A percentile compares a stretch with the other conserved stretches of the same genome.
phyloP scores from a whole-genome alignment of 2,329 filamentous ascomycete species.

The Passalora sequoiae region DNA sequence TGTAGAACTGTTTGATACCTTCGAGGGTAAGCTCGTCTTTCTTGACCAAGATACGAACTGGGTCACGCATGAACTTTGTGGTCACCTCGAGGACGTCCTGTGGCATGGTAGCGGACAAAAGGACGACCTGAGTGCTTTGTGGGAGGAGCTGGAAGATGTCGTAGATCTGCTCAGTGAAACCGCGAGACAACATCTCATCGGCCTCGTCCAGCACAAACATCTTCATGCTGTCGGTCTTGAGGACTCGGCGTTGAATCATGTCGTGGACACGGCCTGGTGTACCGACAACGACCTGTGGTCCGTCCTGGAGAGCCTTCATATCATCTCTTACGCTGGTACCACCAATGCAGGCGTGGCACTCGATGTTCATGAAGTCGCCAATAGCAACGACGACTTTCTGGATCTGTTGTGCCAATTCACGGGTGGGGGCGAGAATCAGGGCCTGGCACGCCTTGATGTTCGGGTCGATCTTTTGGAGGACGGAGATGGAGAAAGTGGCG shows the following conservation, averaged over 20 bases:
- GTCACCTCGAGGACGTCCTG: slow-evolving; percentile 99
- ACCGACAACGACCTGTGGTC: slow-evolving; percentile 94
- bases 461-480: slow-evolving; percentile 97
- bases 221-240: slow-evolving; percentile 98
- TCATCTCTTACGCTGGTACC: slow-evolving; percentile 97
- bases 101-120: slow-evolving; percentile 96
- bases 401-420: slow-evolving; percentile 98
- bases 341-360: slow-evolving; percentile 99
- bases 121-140: slow-evolving; percentile 95
- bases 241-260: slow-evolving; percentile 97
- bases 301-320: slow-evolving; percentile 95
- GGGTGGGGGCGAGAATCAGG: slow-evolving; percentile 93
- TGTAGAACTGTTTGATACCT: slow-evolving; percentile 99
- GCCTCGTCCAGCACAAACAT: slow-evolving; percentile 99
- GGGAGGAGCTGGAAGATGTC: slow-evolving; percentile 99
- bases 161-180: slow-evolving; percentile 99
- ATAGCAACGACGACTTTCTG: slow-evolving; percentile 99
- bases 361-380: slow-evolving; percentile 98
- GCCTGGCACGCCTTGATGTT: slow-evolving; percentile 96
- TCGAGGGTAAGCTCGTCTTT: slow-evolving; percentile 99
- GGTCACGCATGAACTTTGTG: slow-evolving; percentile 99
- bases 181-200: slow-evolving; percentile 98
- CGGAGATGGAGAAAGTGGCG: slow-evolving; percentile 98
- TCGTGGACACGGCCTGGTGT: slow-evolving; percentile 98
- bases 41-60: slow-evolving; percentile 98